Conservation (phyloP, 805 yeast genomes). For the Candida gorgasii region DNA sequence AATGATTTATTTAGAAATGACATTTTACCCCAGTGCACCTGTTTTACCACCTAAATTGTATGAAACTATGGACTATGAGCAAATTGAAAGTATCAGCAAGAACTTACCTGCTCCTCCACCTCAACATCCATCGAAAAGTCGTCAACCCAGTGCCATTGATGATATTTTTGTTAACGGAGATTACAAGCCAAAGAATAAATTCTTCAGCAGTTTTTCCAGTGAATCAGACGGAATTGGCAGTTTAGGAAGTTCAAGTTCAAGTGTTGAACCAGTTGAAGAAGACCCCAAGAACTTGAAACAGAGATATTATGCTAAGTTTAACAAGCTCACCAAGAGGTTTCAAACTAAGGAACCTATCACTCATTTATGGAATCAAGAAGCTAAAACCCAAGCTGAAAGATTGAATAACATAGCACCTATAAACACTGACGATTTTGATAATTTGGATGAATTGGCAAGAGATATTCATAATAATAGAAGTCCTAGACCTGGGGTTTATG, state of each 20-base stretch:
- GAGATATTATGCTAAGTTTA: conserved; percentile 28
- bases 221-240: conserved; percentile 2
- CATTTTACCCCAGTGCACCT: conserved; percentile 71
- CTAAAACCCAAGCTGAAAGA: conserved; percentile 9
- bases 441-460: conserved; percentile 16
- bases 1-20: conserved; percentile 84
- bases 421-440: conserved; percentile 16
- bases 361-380: conserved; percentile 14
- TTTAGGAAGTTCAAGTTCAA: conserved; percentile 12
- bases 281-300: conserved; percentile 16
- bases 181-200: conserved; percentile 11
- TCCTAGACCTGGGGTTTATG: too few species aligned
- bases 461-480: conserved; percentile 14
- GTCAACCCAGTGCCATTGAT: conserved; percentile 22
- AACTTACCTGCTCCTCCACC: conserved; percentile 14
- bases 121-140: conserved; percentile 17
- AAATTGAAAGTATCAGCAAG: conserved; percentile 6
- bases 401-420: conserved; percentile 12
- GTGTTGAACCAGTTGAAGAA: conserved; percentile 13
- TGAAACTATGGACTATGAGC: conserved; percentile 12
- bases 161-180: conserved; percentile 23
- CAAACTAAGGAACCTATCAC: conserved; percentile 36
- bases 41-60: conserved; percentile 40
- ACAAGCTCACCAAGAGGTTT: conserved; percentile 33
- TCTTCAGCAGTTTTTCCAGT: conserved; percentile 11